Percentiles rank a stretch among this genome's conserved stretches.
phyloP scores from a whole-genome alignment of 164 flowering plant species.

The Umbellularia californica region DNA sequence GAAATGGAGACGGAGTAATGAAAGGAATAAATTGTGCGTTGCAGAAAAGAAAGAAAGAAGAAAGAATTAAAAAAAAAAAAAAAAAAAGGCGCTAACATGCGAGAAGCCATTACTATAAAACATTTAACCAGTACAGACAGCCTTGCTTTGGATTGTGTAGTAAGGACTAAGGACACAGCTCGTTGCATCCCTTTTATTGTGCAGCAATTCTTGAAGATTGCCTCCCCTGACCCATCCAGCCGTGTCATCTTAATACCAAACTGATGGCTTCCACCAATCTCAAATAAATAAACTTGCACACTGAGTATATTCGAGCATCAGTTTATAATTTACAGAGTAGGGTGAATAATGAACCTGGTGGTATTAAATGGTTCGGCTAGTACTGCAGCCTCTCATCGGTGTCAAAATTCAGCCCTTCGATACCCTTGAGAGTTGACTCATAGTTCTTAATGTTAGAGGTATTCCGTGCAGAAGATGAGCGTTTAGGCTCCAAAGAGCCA shows the following conservation, averaged over 20 bases:
- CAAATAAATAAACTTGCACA: conserved; percentile 4
- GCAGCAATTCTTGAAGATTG: background rate
- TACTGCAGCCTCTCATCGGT: conserved; percentile 60
- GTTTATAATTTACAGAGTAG: conserved; percentile 26
- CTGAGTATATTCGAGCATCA: conserved; percentile 16
- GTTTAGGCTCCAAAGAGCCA: conserved; percentile 60
- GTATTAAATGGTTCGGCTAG: conserved; percentile 7
- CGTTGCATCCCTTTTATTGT: background rate
- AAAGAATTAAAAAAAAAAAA: background rate
- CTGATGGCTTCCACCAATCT: conserved; percentile 16
- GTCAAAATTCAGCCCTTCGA: conserved; percentile 66
- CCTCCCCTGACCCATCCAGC: background rate
- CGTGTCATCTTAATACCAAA: background rate
- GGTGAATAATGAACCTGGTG: background rate
- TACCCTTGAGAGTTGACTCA: conserved; percentile 74
- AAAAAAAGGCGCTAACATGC: background rate
- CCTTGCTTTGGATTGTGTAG: background rate
- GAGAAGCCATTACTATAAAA: background rate
- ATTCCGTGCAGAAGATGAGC: conserved; percentile 51
- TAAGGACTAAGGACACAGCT: background rate
- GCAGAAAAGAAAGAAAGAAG: background rate
- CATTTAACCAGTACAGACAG: background rate
- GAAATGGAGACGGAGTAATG: background rate
- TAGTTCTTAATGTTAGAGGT: conserved; percentile 46
- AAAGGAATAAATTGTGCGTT: background rate